These are phyloP conservation scores for Haplosporangium sp. DNA, from an alignment of 371 early-diverging fungal genomes.

Conservation along the genomic window DNA sequence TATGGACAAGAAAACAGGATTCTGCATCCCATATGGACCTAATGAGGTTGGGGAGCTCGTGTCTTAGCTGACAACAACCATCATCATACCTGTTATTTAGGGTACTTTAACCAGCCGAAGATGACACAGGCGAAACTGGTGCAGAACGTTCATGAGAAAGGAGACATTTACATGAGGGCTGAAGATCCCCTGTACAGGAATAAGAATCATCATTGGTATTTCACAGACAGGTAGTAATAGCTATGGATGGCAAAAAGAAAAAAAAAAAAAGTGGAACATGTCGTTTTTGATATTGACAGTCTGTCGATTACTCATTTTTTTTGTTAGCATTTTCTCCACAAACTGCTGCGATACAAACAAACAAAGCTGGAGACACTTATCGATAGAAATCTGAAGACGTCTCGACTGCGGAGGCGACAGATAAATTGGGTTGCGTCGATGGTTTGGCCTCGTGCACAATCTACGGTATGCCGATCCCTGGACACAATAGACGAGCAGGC, in stretches of 20 bases:
- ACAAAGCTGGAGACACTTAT: slow-evolving; percentile 77
- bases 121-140: slow-evolving; percentile 36
- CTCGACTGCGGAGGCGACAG: slow-evolving; percentile 72
- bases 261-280: too few species aligned
- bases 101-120: slow-evolving; percentile 48
- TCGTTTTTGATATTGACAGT: too few species aligned
- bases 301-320: too few species aligned
- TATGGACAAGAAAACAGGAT: slow-evolving; percentile 47
- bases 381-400: slow-evolving; percentile 80
- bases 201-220: slow-evolving; percentile 67
- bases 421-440: slow-evolving; percentile 63
- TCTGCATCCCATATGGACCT: slow-evolving; percentile 42
- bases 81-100: slow-evolving; percentile 20
- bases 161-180: slow-evolving; percentile 69
- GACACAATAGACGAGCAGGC: slow-evolving; percentile 76
- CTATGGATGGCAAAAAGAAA: too few species aligned
- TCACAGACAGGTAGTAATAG: slow-evolving; percentile 62
- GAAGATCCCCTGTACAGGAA: slow-evolving; percentile 72
- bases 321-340: too few species aligned
- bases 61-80: slow-evolving; percentile 34
- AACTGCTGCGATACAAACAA: too few species aligned
- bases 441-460: slow-evolving; percentile 71
- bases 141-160: slow-evolving; percentile 44
- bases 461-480: slow-evolving; percentile 66
- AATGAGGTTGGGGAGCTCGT: slow-evolving; percentile 50